Evolutionary conservation across 2,329 filamentous ascomycete genomes (phyloP).

Genomic region (Paecilomyces sp.): DNA sequence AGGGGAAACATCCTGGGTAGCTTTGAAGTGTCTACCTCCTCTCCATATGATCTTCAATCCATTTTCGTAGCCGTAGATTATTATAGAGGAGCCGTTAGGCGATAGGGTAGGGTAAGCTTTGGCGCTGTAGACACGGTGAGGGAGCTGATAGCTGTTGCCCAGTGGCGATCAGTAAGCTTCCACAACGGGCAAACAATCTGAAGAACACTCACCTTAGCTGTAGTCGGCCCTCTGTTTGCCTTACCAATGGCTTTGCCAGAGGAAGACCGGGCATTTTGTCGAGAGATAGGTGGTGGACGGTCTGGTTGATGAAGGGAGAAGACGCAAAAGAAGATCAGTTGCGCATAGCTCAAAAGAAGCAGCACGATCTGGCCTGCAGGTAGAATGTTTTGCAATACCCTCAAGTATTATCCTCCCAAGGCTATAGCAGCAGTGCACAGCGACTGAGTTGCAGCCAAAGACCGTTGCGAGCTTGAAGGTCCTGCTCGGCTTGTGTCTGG

Average conservation of each 20-base stretch:
- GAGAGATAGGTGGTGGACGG: background rate
- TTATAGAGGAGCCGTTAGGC: slow-evolving; percentile 55
- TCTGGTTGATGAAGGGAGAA: background rate
- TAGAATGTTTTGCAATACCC: background rate
- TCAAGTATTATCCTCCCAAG: background rate
- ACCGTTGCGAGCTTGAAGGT: background rate
- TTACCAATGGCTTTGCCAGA: slow-evolving; percentile 28
- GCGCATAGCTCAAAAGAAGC: background rate
- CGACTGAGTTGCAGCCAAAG: background rate
- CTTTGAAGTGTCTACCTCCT: slow-evolving; percentile 46
- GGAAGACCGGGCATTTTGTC: slow-evolving; percentile 26
- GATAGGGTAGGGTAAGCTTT: slow-evolving; percentile 52
- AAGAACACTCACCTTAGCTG: slow-evolving; percentile 32
- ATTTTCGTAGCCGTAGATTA: slow-evolving; percentile 53
- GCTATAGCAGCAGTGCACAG: background rate
- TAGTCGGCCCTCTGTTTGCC: slow-evolving; percentile 30
- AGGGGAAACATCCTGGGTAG: slow-evolving; percentile 15
- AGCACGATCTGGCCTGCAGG: background rate
- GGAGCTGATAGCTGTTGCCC: slow-evolving; percentile 50
- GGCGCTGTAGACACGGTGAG: slow-evolving; percentile 50
- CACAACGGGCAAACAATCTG: background rate
- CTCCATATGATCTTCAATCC: slow-evolving; percentile 56
- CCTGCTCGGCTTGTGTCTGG: background rate
- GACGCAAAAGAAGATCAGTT: background rate
- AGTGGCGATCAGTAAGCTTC: slow-evolving; percentile 5